Percentiles rank a stretch among this genome's conserved stretches.
Conservation (phyloP, 202 grass and related monocot species). For the Setaria italica region DNA sequence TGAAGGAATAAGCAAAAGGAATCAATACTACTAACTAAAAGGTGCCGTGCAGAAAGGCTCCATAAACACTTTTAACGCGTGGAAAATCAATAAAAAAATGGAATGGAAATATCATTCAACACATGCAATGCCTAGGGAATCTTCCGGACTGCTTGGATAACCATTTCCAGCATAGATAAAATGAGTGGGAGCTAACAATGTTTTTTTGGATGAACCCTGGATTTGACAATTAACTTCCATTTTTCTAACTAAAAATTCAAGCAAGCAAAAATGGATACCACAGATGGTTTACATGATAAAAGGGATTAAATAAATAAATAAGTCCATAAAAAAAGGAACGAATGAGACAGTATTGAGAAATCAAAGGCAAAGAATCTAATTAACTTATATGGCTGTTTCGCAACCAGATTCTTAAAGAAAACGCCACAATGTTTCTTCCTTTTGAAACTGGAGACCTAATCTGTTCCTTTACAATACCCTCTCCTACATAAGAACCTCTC, state of each 20-base stretch:
- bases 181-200: neutral
- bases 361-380: neutral
- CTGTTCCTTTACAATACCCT: neutral
- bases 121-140: neutral
- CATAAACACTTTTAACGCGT: neutral
- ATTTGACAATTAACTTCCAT: neutral
- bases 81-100: neutral
- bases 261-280: neutral
- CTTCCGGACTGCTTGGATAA: neutral
- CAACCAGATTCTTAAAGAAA: neutral
- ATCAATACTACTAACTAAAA: neutral
- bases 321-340: neutral
- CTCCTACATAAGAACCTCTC: neutral
- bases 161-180: neutral
- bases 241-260: neutral
- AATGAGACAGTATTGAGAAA: neutral
- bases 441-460: neutral
- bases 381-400: neutral
- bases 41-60: neutral
- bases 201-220: neutral
- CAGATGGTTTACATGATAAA: neutral
- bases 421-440: too few species aligned
- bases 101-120: neutral
- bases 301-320: neutral
- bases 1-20: too few species aligned